These are phyloP conservation scores for Trypanosoma theileri DNA, from an alignment of 208 protist species.

Conservation along the genomic window DNA sequence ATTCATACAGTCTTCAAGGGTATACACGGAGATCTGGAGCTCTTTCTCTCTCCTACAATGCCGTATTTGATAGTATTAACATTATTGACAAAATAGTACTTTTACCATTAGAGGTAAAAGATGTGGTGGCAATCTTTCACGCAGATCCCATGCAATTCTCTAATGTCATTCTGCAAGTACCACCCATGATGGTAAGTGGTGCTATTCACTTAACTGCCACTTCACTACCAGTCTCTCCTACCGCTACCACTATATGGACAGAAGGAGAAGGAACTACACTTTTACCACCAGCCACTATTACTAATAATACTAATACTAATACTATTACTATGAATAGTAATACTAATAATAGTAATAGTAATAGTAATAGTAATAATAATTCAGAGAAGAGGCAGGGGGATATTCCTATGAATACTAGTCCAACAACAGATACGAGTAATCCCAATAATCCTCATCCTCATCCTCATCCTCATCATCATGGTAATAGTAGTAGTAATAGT, in stretches of 20 bases:
- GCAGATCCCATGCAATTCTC: slow-evolving; percentile 52
- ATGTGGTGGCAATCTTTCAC: slow-evolving; percentile 60
- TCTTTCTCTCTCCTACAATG: slow-evolving; percentile 43
- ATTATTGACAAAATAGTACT: slow-evolving; percentile 44
- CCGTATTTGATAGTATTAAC: slow-evolving; percentile 60
- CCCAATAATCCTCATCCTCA: too few species aligned
- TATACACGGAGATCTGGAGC: background rate
- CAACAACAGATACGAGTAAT: background rate
- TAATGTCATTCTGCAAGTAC: slow-evolving; percentile 44
- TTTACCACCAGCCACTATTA: too few species aligned
- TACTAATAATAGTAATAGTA: too few species aligned
- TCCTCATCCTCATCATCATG: too few species aligned
- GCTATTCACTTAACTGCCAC: slow-evolving; percentile 44
- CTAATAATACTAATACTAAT: too few species aligned
- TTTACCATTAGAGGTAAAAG: slow-evolving; percentile 40
- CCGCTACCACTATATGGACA: background rate
- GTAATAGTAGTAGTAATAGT: too few species aligned
- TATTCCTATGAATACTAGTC: too few species aligned
- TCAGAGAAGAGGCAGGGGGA: too few species aligned
- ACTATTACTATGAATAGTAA: too few species aligned
- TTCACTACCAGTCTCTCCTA: slow-evolving; percentile 12
- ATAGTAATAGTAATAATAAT: too few species aligned
- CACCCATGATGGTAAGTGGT: slow-evolving; percentile 38
- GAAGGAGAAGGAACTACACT: background rate
- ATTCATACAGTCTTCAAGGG: too few species aligned